Evolutionary conservation across 2,329 filamentous ascomycete species (phyloP), one percentile per base, ranked within the genome.

Genomic region (Calonectria multiphialidica): DNA sequence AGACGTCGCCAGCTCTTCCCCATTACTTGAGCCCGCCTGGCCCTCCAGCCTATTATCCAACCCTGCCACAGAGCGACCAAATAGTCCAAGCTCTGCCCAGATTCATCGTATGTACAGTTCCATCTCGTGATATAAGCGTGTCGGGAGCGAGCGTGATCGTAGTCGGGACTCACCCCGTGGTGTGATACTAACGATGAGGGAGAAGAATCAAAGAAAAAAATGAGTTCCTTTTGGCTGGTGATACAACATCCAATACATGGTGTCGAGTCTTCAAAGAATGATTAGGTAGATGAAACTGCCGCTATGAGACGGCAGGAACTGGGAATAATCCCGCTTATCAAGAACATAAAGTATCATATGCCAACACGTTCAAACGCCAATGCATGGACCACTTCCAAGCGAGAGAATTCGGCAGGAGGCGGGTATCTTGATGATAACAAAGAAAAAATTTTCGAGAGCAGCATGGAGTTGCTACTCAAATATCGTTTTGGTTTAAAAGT

Each of bases 401-500:
- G 76, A 79, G 74, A 72, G 62, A 71, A 65, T 70, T 79, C 75
- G 75, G 75, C 74, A 80, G 77, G 77, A 77, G 71, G 78, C 72
- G 77, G 78, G 78, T 79, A 80, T 79, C 77, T 78, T 75, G 72
- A 74, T 69, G 71, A 44, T 66, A 50, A 76, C 67, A 77, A 35
- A 78, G 74, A 23, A 50, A 25, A 50, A 18, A 7, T 15, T 16
- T 50, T 42, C 25, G 23, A 30, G 35, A 28, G n/a, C 30, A 55
- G 25, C 42, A 45, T 45, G 49, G 68, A 72, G 70, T 67, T 44
- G 69, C 69, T 59, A 28, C 66, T 44, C 15, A 28, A 23, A 25
- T 15, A n/a, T 49, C 35, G 44, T 28, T 33, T 40, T n/a, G 21
- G 30, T 65, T 83, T 90, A 98, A 80, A 99, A 99, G 84, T 99